These are phyloP conservation scores for Daphne laureola DNA, from an alignment of 441 rosid genomes.

Conservation along the genomic window DNA sequence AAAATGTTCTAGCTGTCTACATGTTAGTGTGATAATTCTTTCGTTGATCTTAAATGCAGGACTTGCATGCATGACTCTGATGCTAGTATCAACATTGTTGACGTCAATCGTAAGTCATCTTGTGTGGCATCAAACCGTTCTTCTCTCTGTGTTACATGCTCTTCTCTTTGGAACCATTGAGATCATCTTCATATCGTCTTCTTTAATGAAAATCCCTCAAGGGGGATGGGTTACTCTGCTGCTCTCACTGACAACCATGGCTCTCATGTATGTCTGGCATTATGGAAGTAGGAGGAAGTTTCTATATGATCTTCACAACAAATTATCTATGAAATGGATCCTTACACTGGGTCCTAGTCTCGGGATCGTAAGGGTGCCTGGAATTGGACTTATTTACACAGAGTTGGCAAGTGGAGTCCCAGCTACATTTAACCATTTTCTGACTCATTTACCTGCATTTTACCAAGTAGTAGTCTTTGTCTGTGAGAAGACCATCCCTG, in stretches of 20 bases:
- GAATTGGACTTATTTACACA: slow-evolving; percentile 81
- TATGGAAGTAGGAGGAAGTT: slow-evolving; percentile 75
- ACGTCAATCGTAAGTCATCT: slow-evolving; percentile 62
- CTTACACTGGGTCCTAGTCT: slow-evolving; percentile 78
- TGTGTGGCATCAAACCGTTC: slow-evolving; percentile 50
- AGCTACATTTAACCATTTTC: slow-evolving; percentile 65
- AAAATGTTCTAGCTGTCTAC: neutral
- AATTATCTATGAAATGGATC: slow-evolving; percentile 71
- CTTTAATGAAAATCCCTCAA: slow-evolving; percentile 45
- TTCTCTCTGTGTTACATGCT: slow-evolving; percentile 37
- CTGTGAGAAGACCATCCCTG: slow-evolving; percentile 73
- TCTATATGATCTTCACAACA: slow-evolving; percentile 67
- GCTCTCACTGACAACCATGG: slow-evolving; percentile 40
- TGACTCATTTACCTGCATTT: slow-evolving; percentile 78
- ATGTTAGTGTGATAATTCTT: slow-evolving; percentile 5
- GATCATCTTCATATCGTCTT: slow-evolving; percentile 50
- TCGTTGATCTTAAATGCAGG: slow-evolving; percentile 39
- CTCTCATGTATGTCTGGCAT: slow-evolving; percentile 73
- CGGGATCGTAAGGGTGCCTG: slow-evolving; percentile 79
- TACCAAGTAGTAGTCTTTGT: slow-evolving; percentile 81
- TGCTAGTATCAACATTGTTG: slow-evolving; percentile 61
- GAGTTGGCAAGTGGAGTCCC: slow-evolving; percentile 79
- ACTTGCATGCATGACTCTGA: slow-evolving; percentile 52
- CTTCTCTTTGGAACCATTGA: slow-evolving; percentile 62
- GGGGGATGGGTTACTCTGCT: slow-evolving; percentile 79